Evolutionary conservation across 2,329 filamentous ascomycete genomes (phyloP).

Genomic region (Penicillium hordei): DNA sequence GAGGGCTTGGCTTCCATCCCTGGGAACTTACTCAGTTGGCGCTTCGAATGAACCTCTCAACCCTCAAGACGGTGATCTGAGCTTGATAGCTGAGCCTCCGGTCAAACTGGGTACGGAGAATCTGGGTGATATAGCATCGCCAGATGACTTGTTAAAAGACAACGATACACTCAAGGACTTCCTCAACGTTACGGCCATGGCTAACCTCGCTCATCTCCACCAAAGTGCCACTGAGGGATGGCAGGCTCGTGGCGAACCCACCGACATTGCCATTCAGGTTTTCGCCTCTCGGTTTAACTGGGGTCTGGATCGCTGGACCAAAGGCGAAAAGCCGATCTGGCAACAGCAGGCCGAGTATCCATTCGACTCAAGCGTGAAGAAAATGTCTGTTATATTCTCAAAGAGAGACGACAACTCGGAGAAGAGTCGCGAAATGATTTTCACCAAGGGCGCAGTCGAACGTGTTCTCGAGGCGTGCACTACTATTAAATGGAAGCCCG

Average conservation of each 20-base stretch:
- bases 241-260: conserved; percentile 66
- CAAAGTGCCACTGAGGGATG: conserved; percentile 55
- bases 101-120: conserved; percentile 27
- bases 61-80: conserved; percentile 53
- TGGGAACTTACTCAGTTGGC: conserved; percentile 59
- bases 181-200: conserved; percentile 63
- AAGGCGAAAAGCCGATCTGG: conserved; percentile 54
- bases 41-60: conserved; percentile 58
- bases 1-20: conserved; percentile 58
- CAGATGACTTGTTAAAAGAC: conserved; percentile 43
- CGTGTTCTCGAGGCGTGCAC: conserved; percentile 65
- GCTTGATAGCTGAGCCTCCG: conserved; percentile 39
- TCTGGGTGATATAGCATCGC: conserved; percentile 23
- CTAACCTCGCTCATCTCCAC: conserved; percentile 65
- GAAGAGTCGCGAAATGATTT: conserved; percentile 35
- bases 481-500: conserved; percentile 47
- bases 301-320: conserved; percentile 56
- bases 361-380: conserved; percentile 73
- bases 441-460: conserved; percentile 61
- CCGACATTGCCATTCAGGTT: conserved; percentile 73
- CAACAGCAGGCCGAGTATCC: conserved; percentile 66
- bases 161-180: conserved; percentile 55
- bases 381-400: conserved; percentile 70
- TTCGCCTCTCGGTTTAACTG: conserved; percentile 68
- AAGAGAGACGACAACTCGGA: conserved; percentile 20